Evolutionary conservation across 2,329 filamentous ascomycete genomes (phyloP).

Genomic region (Chalara sp.): DNA sequence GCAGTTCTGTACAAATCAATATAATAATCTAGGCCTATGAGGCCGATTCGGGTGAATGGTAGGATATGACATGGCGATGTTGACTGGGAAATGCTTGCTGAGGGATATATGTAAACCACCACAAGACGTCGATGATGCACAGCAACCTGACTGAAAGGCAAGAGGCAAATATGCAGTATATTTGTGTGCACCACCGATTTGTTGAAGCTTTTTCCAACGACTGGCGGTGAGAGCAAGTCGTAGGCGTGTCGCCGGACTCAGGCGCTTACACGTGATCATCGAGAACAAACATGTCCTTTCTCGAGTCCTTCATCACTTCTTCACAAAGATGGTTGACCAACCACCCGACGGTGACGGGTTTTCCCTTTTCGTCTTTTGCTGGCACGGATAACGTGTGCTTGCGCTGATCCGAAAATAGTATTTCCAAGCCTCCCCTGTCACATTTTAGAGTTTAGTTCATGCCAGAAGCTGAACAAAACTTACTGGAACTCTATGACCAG

Average conservation of each 20-base stretch:
- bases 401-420: conserved; percentile 81
- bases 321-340: conserved; percentile 75
- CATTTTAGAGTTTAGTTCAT: conserved; percentile 5
- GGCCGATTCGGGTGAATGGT: not conserved
- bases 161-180: too few species aligned
- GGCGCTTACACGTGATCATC: conserved; percentile 74
- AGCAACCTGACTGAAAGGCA: too few species aligned
- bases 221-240: conserved; percentile 8
- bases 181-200: conserved; percentile 6
- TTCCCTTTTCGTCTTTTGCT: conserved; percentile 48
- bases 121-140: too few species aligned
- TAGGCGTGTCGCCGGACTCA: not conserved
- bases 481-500: conserved; percentile 66
- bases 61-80: not conserved
- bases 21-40: not conserved
- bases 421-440: conserved; percentile 79
- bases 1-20: too few species aligned
- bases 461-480: conserved; percentile 4
- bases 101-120: too few species aligned
- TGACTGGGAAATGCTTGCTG: not conserved
- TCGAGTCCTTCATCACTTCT: conserved; percentile 75
- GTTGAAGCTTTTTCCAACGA: conserved; percentile 7
- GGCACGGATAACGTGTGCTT: conserved; percentile 68
- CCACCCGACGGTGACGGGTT: conserved; percentile 61
- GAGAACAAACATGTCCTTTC: conserved; percentile 84